These are phyloP conservation scores for Ogataea wickerhamii DNA, from an alignment of 805 yeast species.

Conservation along the genomic window DNA sequence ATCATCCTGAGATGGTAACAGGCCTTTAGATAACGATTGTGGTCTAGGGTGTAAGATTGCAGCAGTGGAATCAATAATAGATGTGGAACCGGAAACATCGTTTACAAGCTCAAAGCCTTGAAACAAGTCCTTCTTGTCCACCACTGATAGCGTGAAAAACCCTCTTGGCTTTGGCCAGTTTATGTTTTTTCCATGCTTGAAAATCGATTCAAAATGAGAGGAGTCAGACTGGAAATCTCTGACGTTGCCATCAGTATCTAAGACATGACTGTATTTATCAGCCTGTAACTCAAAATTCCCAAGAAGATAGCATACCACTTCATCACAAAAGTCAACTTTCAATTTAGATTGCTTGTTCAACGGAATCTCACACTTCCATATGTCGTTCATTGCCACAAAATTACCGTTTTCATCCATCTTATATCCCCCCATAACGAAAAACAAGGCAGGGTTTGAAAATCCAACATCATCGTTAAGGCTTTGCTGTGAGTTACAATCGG, in stretches of 20 bases:
- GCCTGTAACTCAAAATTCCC: conserved; percentile 27
- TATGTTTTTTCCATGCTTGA: conserved; percentile 16
- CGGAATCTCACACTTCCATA: conserved; percentile 33
- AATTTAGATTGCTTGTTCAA: conserved; percentile 29
- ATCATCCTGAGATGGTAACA: conserved; percentile 1
- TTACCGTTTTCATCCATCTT: conserved; percentile 29
- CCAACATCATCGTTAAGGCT: neutral
- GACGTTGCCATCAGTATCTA: conserved; percentile 18
- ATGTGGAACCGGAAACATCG: neutral
- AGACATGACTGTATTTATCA: conserved; percentile 17
- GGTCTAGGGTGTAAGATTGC: conserved; percentile 9
- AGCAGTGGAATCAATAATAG: neutral
- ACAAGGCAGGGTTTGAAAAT: conserved; percentile 30
- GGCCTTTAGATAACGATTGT: neutral
- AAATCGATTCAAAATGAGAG: conserved; percentile 23
- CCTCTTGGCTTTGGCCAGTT: conserved; percentile 34
- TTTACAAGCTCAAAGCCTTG: conserved; percentile 6
- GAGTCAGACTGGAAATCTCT: conserved; percentile 6
- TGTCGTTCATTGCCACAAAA: conserved; percentile 33
- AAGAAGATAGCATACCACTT: conserved; percentile 29
- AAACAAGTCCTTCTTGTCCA: conserved; percentile 14
- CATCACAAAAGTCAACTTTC: conserved; percentile 30
- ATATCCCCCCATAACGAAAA: conserved; percentile 50
- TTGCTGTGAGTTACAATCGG: conserved; percentile 3
- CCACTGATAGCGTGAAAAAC: conserved; percentile 22